Percentiles rank a stretch among this genome's conserved stretches.
phyloP scores from a whole-genome alignment of 2,329 filamentous ascomycete species.

The Penicillium decumbens region DNA sequence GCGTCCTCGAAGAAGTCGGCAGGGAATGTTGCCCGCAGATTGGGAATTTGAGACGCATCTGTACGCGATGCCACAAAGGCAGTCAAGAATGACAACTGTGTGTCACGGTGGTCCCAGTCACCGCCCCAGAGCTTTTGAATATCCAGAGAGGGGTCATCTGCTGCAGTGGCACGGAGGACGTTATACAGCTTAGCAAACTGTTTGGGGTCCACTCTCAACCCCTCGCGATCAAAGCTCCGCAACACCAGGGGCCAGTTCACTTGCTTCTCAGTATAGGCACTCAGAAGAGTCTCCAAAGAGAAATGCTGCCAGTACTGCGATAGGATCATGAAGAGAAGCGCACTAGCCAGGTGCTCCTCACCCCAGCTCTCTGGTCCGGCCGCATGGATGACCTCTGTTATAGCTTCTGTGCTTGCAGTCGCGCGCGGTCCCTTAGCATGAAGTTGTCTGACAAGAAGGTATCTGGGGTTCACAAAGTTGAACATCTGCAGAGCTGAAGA shows the following conservation, averaged over 20 bases:
- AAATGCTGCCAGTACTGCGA: slow-evolving; percentile 58
- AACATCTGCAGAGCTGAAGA: slow-evolving; percentile 45
- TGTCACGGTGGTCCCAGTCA: slow-evolving; percentile 75
- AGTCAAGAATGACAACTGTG: slow-evolving; percentile 88
- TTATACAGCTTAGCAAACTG: slow-evolving; percentile 81
- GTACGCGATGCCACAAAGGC: slow-evolving; percentile 76
- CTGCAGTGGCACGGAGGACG: slow-evolving; percentile 68
- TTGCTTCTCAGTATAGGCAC: slow-evolving; percentile 52
- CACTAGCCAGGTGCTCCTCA: slow-evolving; percentile 77
- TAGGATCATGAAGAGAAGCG: slow-evolving; percentile 66
- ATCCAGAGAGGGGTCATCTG: slow-evolving; percentile 62
- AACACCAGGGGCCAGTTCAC: slow-evolving; percentile 68
- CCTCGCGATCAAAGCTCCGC: slow-evolving; percentile 72
- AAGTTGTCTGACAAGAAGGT: slow-evolving; percentile 57
- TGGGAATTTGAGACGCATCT: slow-evolving; percentile 79
- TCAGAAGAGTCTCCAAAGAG: slow-evolving; percentile 65
- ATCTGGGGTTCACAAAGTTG: slow-evolving; percentile 40
- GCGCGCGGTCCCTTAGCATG: slow-evolving; percentile 70
- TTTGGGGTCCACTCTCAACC: slow-evolving; percentile 66
- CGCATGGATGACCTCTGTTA: slow-evolving; percentile 55
- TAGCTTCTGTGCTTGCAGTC: slow-evolving; percentile 69
- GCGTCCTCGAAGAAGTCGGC: slow-evolving; percentile 58
- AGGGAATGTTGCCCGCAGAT: slow-evolving; percentile 72
- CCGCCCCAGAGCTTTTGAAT: slow-evolving; percentile 89
- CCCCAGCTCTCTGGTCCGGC: slow-evolving; percentile 61